Base-by-base conservation (phyloP, 805 yeast genomes). In the Metschnikowia gelsemii region DNA sequence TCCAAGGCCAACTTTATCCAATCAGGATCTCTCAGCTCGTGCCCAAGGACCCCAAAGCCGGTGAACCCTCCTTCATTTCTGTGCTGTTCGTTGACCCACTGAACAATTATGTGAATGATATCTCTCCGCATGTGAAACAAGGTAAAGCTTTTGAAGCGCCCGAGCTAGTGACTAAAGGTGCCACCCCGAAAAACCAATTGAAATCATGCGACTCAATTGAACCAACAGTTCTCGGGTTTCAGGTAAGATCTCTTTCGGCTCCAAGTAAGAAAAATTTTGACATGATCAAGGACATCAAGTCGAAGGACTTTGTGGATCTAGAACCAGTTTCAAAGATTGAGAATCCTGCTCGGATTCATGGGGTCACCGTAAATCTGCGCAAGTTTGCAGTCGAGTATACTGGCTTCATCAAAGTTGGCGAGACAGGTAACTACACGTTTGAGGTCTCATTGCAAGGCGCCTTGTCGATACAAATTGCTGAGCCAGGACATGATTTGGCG, bases 311-410 rank as follows among this genome's bases (percentile, higher is more conserved):
- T 11, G 12, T 2, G 6, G 20, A 13, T 26, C 13, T 5, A 8
- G 32, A 20, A 8, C 8, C 8, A 12, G 32, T 13, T 8, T 4
- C 1, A 19, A 19, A 27, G 2, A 26, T 35, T 9, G 39, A 28
- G 8, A 7, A 5, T 11, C 32, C 26, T 12, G 39, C 39, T 8
- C 5, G 8, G 11, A 20, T 35, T 3, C 28, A 35, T 14, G 39
- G 28, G 11, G 13, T 2, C n/a, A 11, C 14, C 8, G 39, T 35
- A 9, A 35, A 35, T 17, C 39, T 20, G 20, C 39, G 39, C 21
- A 35, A 28, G 13, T 35, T 27, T 18, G 39, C 32, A n/a, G 13
- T 28, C 16, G 39, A 35, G 16, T 26, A 27, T 13, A 19, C 11
- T 20, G 39, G 39, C 8, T 28, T 14, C 14, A 7, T 35, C 20